These are phyloP conservation scores for Nemania sp. DNA, from an alignment of 2,329 filamentous ascomycete genomes.

Conservation along the genomic window DNA sequence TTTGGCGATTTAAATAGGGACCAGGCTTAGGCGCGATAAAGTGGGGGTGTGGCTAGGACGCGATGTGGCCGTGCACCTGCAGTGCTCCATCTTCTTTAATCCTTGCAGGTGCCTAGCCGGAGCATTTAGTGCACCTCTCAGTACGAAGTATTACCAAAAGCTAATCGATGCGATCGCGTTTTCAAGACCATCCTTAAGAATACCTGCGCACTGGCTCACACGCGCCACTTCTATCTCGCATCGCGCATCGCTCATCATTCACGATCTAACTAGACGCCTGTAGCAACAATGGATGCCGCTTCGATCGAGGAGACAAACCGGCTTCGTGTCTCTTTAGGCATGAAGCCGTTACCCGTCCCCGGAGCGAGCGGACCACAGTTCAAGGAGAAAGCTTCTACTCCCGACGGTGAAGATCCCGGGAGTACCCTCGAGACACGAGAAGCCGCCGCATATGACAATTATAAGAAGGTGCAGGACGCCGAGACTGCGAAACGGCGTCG, in stretches of 20 bases:
- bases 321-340: conserved; percentile 83
- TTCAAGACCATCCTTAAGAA: no score
- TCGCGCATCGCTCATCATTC: no score
- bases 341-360: conserved; percentile 86
- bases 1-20: conserved; percentile 28
- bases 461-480: conserved; percentile 64
- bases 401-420: conserved; percentile 59
- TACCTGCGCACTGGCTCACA: no score
- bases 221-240: no score
- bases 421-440: conserved; percentile 85
- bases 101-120: no score
- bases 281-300: conserved; percentile 61
- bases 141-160: no score
- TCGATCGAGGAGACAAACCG: conserved; percentile 94
- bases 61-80: neutral
- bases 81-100: no score
- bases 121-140: no score
- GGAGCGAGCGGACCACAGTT: conserved; percentile 54
- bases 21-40: conserved; percentile 5
- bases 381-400: conserved; percentile 44
- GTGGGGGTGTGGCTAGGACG: conserved; percentile 24
- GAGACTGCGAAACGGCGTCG: conserved; percentile 77
- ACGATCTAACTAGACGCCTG: neutral
- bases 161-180: conserved; percentile 9
- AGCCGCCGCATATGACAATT: conserved; percentile 75